These are phyloP conservation scores for Harringtonia lauricola DNA, from an alignment of 2,329 filamentous ascomycete genomes.

Conservation along the genomic window DNA sequence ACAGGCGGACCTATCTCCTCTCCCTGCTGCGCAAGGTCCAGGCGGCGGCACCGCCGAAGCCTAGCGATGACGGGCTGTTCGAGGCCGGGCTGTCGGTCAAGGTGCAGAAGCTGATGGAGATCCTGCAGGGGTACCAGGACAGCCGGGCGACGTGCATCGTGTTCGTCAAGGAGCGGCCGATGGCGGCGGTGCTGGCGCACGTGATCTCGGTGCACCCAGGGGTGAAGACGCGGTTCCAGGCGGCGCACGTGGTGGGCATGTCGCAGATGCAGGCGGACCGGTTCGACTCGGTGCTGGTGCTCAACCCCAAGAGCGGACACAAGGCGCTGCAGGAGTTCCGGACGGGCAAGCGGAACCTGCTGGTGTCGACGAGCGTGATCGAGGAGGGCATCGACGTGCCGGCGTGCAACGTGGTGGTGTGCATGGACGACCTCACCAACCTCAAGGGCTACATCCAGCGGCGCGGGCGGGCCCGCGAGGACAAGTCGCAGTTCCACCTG, in stretches of 20 bases:
- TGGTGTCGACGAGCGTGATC: constrained; percentile 52
- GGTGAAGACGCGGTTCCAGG: constrained; percentile 31
- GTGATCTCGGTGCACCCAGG: constrained; percentile 42
- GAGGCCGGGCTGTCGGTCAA: constrained; percentile 37
- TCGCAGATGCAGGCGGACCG: not conserved
- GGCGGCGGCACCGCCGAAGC: not conserved
- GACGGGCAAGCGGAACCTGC: constrained; percentile 39
- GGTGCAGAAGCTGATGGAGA: constrained; percentile 37
- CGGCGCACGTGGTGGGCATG: constrained; percentile 43
- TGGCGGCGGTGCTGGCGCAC: constrained; percentile 47
- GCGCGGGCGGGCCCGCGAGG: constrained; percentile 40
- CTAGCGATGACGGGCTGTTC: not conserved
- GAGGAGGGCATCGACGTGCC: constrained; percentile 61
- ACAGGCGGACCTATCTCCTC: constrained; percentile 46
- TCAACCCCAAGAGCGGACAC: constrained; percentile 18
- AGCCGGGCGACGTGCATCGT: constrained; percentile 44
- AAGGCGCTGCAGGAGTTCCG: constrained; percentile 39
- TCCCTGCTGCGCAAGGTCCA: constrained; percentile 24
- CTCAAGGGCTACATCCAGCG: constrained; percentile 50
- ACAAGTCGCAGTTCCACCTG: constrained; percentile 37
- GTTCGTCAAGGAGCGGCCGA: constrained; percentile 54
- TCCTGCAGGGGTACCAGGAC: constrained; percentile 33
- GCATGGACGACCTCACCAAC: constrained; percentile 41
- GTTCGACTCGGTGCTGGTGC: constrained; percentile 17
- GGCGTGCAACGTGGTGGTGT: constrained; percentile 50